Conservation (phyloP, 768 basidiomycete genomes). For the Chalciporus pseudorubinellus region DNA sequence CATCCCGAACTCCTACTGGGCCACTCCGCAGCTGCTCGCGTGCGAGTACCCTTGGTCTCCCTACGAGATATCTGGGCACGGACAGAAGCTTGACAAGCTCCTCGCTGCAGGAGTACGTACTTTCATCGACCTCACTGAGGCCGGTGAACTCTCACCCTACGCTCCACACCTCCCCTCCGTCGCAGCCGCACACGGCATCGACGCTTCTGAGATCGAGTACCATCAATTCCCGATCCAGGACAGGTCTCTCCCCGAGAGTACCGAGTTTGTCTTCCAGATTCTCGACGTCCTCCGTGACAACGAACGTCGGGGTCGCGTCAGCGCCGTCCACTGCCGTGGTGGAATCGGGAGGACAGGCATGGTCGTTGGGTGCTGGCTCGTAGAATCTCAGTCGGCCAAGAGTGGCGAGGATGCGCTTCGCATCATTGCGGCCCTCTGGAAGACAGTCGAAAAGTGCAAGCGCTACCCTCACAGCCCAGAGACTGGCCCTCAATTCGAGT, state of each 20-base stretch:
- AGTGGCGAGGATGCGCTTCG: constrained; percentile 63
- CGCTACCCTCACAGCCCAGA: constrained; percentile 76
- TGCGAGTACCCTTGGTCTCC: constrained; percentile 83
- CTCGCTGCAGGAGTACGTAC: constrained; percentile 72
- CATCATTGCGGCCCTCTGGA: constrained; percentile 69
- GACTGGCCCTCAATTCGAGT: constrained; percentile 77
- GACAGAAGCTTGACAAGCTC: constrained; percentile 72
- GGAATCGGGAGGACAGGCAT: constrained; percentile 70
- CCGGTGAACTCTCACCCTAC: constrained; percentile 72
- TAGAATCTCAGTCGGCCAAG: constrained; percentile 59
- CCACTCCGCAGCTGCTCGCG: constrained; percentile 65
- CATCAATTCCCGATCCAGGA: constrained; percentile 79
- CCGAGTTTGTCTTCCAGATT: constrained; percentile 56
- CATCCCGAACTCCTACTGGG: constrained; percentile 87
- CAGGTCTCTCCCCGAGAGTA: constrained; percentile 60
- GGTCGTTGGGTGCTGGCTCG: constrained; percentile 74
- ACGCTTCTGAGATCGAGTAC: constrained; percentile 58
- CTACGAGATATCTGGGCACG: constrained; percentile 48
- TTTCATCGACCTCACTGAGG: constrained; percentile 83
- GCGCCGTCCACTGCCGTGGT: constrained; percentile 78
- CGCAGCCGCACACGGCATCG: constrained; percentile 54
- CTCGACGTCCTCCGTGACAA: constrained; percentile 61
- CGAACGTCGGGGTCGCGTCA: constrained; percentile 52
- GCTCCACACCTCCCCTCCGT: constrained; percentile 51
- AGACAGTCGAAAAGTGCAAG: constrained; percentile 72